phyloP scores from a whole-genome alignment of 768 basidiomycete species.

The Sporobolomyces phaffii region DNA sequence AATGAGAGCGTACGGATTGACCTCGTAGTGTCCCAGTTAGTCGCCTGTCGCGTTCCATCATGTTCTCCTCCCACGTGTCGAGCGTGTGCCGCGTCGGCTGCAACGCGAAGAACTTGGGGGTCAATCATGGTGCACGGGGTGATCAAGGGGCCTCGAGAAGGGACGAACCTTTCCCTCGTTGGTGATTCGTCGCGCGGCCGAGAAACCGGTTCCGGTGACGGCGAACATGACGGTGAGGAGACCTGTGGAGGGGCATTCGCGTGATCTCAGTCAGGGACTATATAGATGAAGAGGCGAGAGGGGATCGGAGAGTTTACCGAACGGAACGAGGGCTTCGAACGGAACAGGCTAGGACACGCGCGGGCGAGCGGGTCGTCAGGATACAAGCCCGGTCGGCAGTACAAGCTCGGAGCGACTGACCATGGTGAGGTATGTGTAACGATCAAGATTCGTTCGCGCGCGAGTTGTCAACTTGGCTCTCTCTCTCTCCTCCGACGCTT shows the following conservation, averaged over 20 bases:
- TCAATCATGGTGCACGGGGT: no score
- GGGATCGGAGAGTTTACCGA: constrained; percentile 55
- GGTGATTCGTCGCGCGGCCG: constrained; percentile 67
- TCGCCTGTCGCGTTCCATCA: constrained; percentile 85
- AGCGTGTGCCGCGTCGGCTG: constrained; percentile 78
- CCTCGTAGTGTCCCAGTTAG: constrained; percentile 81
- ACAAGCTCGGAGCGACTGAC: neutral
- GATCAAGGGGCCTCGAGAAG: constrained; percentile 7
- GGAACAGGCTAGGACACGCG: constrained; percentile 64
- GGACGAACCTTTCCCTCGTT: constrained; percentile 80
- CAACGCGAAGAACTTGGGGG: no score
- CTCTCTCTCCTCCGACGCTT: neutral
- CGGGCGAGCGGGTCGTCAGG: no score
- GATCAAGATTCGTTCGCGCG: neutral
- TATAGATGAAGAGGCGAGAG: neutral
- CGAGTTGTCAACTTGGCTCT: no score
- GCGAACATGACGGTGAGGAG: constrained; percentile 55
- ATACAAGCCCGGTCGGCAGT: no score
- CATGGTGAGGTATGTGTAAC: neutral
- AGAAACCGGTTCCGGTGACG: constrained; percentile 79
- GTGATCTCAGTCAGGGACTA: neutral
- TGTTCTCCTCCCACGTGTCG: constrained; percentile 89
- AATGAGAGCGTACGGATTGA: constrained; percentile 63
- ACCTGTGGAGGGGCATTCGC: constrained; percentile 1
- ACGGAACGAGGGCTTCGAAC: constrained; percentile 95